phyloP scores from a whole-genome alignment of 225 moss, liverwort and hornwort species.

The Polytrichum formosum region DNA sequence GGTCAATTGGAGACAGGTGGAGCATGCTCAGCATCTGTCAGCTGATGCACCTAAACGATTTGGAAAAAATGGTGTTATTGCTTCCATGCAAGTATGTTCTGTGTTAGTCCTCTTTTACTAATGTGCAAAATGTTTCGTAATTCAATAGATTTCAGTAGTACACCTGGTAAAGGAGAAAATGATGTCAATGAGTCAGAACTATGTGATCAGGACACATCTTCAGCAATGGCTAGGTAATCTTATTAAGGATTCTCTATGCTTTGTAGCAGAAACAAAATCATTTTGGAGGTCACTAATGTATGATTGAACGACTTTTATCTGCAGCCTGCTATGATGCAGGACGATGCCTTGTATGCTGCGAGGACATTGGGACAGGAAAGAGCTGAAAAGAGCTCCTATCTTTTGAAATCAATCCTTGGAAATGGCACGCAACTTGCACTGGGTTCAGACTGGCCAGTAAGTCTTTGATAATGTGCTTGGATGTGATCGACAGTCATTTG shows the following conservation, averaged over 20 bases:
- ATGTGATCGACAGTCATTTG: not conserved
- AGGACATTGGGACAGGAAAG: conserved; percentile 70
- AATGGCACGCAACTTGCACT: conserved; percentile 74
- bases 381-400: conserved; percentile 69
- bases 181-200: too few relatives aligned
- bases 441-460: conserved; percentile 91
- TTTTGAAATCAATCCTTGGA: conserved; percentile 56
- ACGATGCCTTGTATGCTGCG: conserved; percentile 59
- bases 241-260: too few relatives aligned
- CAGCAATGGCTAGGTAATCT: too few relatives aligned
- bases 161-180: too few relatives aligned
- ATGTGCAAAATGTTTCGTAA: too few relatives aligned
- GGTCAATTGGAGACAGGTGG: conserved; percentile 44
- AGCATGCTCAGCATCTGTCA: conserved; percentile 87
- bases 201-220: too few relatives aligned
- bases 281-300: too few relatives aligned
- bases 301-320: not conserved
- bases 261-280: too few relatives aligned
- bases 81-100: conserved; percentile 70
- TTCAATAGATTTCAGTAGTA: too few relatives aligned
- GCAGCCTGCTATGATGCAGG: conserved; percentile 81
- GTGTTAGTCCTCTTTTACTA: not conserved
- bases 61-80: conserved; percentile 63
- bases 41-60: conserved; percentile 63
- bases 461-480: conserved; percentile 12